Conservation (phyloP, 345 rosid genomes). For the Lepidium africanum region DNA sequence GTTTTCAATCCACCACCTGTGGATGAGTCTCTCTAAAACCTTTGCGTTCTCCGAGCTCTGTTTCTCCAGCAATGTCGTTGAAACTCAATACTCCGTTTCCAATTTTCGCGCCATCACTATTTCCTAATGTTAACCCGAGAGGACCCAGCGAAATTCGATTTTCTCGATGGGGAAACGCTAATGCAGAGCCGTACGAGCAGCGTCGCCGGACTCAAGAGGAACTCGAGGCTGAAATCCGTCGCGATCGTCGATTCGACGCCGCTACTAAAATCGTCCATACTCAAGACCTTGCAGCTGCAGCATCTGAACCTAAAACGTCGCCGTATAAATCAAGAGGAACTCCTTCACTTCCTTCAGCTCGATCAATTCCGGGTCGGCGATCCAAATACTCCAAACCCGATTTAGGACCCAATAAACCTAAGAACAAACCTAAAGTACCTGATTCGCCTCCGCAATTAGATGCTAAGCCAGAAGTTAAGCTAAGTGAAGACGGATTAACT, state of each 20-base stretch:
- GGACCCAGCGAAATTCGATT: slow-evolving; percentile 46
- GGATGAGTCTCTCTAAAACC: slow-evolving; percentile 17
- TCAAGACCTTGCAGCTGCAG: slow-evolving; percentile 17
- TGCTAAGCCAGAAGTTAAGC: slow-evolving; percentile 33
- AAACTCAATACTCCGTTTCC: slow-evolving; percentile 58
- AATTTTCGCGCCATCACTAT: slow-evolving; percentile 42
- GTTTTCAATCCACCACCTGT: not conserved
- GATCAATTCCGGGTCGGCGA: slow-evolving; percentile 72
- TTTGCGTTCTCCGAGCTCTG: not conserved
- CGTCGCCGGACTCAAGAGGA: slow-evolving; percentile 56
- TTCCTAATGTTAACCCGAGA: slow-evolving; percentile 22
- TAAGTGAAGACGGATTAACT: slow-evolving; percentile 64
- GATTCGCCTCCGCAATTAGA: slow-evolving; percentile 26
- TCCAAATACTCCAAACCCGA: slow-evolving; percentile 71
- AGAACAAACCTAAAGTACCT: slow-evolving; percentile 23
- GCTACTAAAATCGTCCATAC: slow-evolving; percentile 38
- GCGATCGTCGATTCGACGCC: slow-evolving; percentile 55
- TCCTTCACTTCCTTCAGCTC: slow-evolving; percentile 63
- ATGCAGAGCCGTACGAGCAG: slow-evolving; percentile 55
- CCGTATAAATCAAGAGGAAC: slow-evolving; percentile 59
- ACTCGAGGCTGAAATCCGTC: slow-evolving; percentile 67
- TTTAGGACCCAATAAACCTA: slow-evolving; percentile 30
- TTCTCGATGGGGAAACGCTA: slow-evolving; percentile 79
- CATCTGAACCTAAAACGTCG: slow-evolving; percentile 19
- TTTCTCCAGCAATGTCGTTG: slow-evolving; percentile 45